These are phyloP conservation scores for Buddleja alternifolia DNA, from an alignment of 257 asterid species.

Conservation along the genomic window DNA sequence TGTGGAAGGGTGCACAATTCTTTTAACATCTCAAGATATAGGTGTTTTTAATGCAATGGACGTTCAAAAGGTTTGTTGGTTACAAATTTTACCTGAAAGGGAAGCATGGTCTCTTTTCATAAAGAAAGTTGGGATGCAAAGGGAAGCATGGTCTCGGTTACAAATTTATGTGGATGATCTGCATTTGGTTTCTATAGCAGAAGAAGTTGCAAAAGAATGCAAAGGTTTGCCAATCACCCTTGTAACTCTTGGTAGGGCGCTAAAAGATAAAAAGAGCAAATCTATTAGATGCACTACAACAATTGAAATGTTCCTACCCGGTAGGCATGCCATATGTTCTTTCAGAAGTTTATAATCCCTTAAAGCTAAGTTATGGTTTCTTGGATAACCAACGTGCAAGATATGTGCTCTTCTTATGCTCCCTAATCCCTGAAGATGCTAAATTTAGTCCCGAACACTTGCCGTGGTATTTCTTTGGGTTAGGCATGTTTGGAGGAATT, in stretches of 20 bases:
- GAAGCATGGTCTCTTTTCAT: constrained; percentile 37
- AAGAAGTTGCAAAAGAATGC: constrained; percentile 33
- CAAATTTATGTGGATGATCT: not conserved
- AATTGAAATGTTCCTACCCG: constrained; percentile 1
- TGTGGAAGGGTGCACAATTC: constrained; percentile 25
- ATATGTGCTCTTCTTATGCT: not conserved
- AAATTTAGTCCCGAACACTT: not conserved
- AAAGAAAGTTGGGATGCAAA: constrained; percentile 18
- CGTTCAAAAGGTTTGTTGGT: not conserved
- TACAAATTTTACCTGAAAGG: constrained; percentile 17
- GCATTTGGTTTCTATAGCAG: not conserved
- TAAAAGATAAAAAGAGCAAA: not conserved
- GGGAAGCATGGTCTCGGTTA: too few relatives aligned
- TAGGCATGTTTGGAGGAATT: not conserved
- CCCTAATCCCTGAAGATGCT: not conserved
- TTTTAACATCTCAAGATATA: constrained; percentile 12
- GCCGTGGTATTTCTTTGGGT: not conserved
- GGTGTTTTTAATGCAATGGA: constrained; percentile 14
- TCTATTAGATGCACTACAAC: constrained; percentile 24
- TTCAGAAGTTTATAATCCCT: not conserved
- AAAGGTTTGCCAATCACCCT: constrained; percentile 30
- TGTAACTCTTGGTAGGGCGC: constrained; percentile 17
- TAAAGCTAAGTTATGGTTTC: too few relatives aligned
- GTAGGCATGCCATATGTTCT: not conserved
- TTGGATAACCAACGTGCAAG: not conserved